phyloP scores from a whole-genome alignment of 2,329 filamentous ascomycete species.

The Calcarisporium arbuscula region DNA sequence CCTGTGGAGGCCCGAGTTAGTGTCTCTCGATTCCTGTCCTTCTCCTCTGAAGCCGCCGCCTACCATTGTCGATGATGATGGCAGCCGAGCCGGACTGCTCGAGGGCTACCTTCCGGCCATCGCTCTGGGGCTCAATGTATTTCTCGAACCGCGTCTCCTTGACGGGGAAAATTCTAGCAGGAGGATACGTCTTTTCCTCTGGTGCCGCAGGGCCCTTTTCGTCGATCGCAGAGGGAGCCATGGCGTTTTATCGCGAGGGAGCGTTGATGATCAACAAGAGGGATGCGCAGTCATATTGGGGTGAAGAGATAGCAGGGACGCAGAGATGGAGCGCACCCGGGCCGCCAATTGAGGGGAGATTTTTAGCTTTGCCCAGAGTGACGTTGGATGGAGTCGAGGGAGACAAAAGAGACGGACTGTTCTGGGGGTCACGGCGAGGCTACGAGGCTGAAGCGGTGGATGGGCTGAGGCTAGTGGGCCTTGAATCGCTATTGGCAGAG shows the following conservation, averaged over 20 bases:
- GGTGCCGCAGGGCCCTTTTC: conserved; percentile 29
- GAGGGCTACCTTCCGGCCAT: conserved; percentile 66
- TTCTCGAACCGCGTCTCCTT: conserved; percentile 57
- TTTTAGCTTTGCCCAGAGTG: too few species aligned
- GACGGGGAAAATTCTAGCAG: conserved; percentile 53
- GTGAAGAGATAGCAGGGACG: not conserved
- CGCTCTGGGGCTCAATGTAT: conserved; percentile 45
- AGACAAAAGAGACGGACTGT: conserved; percentile 14
- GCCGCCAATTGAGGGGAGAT: conserved; percentile 19
- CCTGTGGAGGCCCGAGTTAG: conserved; percentile 44
- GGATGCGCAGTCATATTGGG: conserved; percentile 7
- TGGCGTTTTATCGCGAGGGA: conserved; percentile 20
- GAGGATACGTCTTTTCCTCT: conserved; percentile 39
- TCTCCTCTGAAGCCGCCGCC: conserved; percentile 8
- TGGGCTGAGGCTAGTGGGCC: conserved; percentile 13
- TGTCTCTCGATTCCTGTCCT: not conserved
- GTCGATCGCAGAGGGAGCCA: conserved; percentile 50
- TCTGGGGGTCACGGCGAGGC: conserved; percentile 27
- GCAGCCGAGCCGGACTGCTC: conserved; percentile 55
- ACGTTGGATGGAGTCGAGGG: conserved; percentile 15
- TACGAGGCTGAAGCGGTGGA: conserved; percentile 26
- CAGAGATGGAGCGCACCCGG: conserved; percentile 3
- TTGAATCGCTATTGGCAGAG: too few species aligned
- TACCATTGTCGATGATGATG: conserved; percentile 98
- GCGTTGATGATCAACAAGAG: conserved; percentile 5